Percentiles rank a stretch among this genome's conserved stretches.
Evolutionary conservation across 192 early-diverging fungal species (phyloP).

Genomic region (Coemansia sp.): DNA sequence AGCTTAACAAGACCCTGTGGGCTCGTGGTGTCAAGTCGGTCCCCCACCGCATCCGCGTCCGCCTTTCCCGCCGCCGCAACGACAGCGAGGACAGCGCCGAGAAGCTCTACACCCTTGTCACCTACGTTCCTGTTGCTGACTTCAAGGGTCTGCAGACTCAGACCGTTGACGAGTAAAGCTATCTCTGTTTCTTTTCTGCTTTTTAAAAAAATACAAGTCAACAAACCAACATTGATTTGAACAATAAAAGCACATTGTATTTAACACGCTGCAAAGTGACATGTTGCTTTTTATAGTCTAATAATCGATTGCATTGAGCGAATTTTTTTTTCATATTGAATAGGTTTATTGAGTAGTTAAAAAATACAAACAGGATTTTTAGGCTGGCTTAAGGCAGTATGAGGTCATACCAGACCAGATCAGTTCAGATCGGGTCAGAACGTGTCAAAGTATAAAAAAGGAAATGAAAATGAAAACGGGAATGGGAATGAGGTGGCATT

Average conservation of each 20-base stretch:
- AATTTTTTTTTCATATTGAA: not conserved
- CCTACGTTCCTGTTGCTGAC: slow-evolving; percentile 77
- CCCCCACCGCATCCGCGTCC: slow-evolving; percentile 93
- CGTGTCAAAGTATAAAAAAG: too few species aligned
- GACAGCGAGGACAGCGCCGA: slow-evolving; percentile 95
- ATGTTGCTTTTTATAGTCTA: too few species aligned
- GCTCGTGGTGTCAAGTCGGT: slow-evolving; percentile 89
- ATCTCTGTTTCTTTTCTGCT: not conserved
- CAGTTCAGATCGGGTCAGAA: too few species aligned
- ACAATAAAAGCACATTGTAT: too few species aligned
- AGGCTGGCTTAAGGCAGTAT: too few species aligned
- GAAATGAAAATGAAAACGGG: too few species aligned
- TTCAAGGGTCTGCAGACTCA: slow-evolving; percentile 89
- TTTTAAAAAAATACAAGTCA: not conserved
- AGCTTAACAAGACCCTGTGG: slow-evolving; percentile 96
- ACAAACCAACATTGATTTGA: too few species aligned
- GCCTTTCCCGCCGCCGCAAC: slow-evolving; percentile 93
- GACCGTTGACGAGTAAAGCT: slow-evolving; percentile 61
- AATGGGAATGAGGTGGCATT: too few species aligned
- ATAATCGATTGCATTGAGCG: too few species aligned
- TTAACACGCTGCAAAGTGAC: too few species aligned
- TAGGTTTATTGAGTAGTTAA: not conserved
- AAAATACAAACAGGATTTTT: not conserved
- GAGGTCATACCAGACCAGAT: too few species aligned
- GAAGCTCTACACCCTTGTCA: slow-evolving; percentile 96